Base-by-base conservation (phyloP, 306 rosid species). In the Cicer cuneatum region DNA sequence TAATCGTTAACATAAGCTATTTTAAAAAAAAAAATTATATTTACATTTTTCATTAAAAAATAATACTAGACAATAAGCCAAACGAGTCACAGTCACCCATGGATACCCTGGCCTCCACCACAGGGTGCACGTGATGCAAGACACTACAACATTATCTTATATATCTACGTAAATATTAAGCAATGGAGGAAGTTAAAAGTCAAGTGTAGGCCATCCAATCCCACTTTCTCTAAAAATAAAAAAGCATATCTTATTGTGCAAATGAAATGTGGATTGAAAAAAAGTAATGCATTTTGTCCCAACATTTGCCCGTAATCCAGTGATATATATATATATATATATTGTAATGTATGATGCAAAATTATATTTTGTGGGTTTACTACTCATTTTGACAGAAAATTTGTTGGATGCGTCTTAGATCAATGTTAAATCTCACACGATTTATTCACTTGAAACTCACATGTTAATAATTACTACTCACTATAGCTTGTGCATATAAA, bases 61-160 rank as follows among this genome's bases (percentile, higher is more conserved):
- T 29, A 29, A 29, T 29, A 29, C 35, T 29, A 29, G 35, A 29
- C 35, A 29, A 29, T 29, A 29, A 29, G 35, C 35, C 35, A 29
- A 29, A 29, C 0, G 35, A 29, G 35, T 29, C 35, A 29, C 35
- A 29, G 35, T 29, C 35, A 29, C 35, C 35, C 2, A 29, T 29
- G 35, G 35, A 16, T 12, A 40, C 65, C 57, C 78, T 61, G 70
- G 70, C 78, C 39, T 73, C 78, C 70, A 73, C 78, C 63, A 62
- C 42, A 38, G 51, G 6, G 62, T 19, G 41, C 66, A 71, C 76
- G 66, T 71, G 47, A 51, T 39, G 29, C 9, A 39, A 74, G 51
- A 47, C 78, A 60, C 60, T 12, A n/a, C 38, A 62, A 69, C 71
- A 61, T 69, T 29, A 29, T 29, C 35, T 29, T 29, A 29, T 29